A percentile compares a stretch with the other conserved stretches of the same genome.
Conservation (phyloP, 2,329 filamentous ascomycete genomes). For the Talaromyces sp. region DNA sequence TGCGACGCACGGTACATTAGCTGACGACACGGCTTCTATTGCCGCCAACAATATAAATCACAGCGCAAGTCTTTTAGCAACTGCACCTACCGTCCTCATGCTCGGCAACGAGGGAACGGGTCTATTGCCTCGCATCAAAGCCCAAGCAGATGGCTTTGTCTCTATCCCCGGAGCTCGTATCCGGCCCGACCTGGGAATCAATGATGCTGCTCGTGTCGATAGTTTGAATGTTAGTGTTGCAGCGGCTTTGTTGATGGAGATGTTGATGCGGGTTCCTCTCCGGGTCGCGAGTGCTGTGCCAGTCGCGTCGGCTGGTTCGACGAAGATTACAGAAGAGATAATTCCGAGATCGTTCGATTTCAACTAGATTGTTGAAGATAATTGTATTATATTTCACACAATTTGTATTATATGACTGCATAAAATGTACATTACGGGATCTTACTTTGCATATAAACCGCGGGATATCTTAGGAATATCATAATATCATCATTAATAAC, state of each 20-base stretch:
- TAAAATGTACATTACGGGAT: conserved; percentile 10
- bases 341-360: conserved; percentile 15
- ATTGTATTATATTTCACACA: conserved; percentile 12
- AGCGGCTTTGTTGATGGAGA: conserved; percentile 62
- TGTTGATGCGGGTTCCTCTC: conserved; percentile 36
- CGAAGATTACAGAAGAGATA: conserved; percentile 18
- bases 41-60: conserved; percentile 31
- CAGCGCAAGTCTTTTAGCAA: conserved; percentile 41
- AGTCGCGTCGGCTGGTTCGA: conserved; percentile 14
- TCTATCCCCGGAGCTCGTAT: conserved; percentile 58
- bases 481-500: conserved; percentile 2
- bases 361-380: conserved; percentile 2
- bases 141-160: conserved; percentile 60
- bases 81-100: conserved; percentile 71
- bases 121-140: conserved; percentile 61
- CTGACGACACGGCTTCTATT: conserved; percentile 33
- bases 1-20: conserved; percentile 12
- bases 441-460: not conserved
- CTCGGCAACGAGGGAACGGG: conserved; percentile 80
- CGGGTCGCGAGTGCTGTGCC: conserved; percentile 7
- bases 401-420: not conserved
- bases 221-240: conserved; percentile 94
- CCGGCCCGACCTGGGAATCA: conserved; percentile 36
- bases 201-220: conserved; percentile 61
- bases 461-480: not conserved